Evolutionary conservation across 805 yeast genomes (phyloP), one percentile per base, ranked within the genome.

Genomic region (Sugiyamaella qingdaonensis): DNA sequence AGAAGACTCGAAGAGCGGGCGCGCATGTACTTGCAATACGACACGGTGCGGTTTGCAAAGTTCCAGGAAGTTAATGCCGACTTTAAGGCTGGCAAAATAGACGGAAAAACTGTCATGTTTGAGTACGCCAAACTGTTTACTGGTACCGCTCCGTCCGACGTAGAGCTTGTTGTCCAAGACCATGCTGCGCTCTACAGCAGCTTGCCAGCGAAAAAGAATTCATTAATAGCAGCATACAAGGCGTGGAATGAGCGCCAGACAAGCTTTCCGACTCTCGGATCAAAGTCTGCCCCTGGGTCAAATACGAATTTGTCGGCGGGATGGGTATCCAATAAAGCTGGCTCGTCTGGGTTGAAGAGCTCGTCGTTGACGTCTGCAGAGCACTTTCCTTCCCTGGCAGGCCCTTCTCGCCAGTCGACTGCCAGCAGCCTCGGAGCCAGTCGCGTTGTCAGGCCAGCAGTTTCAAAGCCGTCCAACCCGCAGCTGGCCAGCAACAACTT

Each of bases 1-100:
- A 70, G 76, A 64, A 77, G 96, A 59, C 74, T 89, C 29, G 92
- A 86, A 57, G 95, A 88, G 65, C 75, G 96, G 63, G 96, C 96
- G 1, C 83, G 85, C 64, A 90, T 86, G 66, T 87, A 88, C 64
- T 69, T 87, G 49, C 75, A 80, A 49, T 81, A 84, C 59, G 75
- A 82, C 29, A 66, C 67, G 10, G 66, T 68, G 5, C 73, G 73
- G 8, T 73, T 83, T 57, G 71, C 72, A 8, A 63, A 70, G 49
- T 89, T 88, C 65, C 64, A 69, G 24, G 66, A 69, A 1, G 55
- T 79, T 11, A 86, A 84, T 61, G 69, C 69, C 16, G 64, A 70
- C 10, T 87, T 71, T 63, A 73, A 74, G 36, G 66, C 75, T 29
- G 75, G 74, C 39, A 69, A 72, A 18, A 58, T 85, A 1, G 66